A percentile compares a stretch with the other conserved stretches of the same genome.
phyloP scores from a whole-genome alignment of 805 yeast genomes.

The Myxozyma neglecta region DNA sequence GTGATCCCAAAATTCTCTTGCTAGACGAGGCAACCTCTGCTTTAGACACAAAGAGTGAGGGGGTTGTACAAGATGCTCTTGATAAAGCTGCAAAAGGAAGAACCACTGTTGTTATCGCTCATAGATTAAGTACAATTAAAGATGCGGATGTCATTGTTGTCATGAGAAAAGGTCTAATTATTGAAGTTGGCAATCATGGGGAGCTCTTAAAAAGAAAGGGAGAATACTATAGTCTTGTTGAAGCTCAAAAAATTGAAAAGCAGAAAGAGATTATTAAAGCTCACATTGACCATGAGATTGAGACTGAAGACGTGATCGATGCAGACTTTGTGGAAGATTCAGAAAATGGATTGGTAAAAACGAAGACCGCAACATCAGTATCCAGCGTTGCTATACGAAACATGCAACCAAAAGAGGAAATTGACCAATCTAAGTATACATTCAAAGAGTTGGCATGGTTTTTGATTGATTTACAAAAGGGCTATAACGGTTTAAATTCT shows the following conservation, averaged over 20 bases:
- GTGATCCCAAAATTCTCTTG: slow-evolving; percentile 56
- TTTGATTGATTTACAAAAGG: neutral
- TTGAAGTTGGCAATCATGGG: slow-evolving; percentile 42
- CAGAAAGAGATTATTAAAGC: slow-evolving; percentile 8
- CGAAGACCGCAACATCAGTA: slow-evolving; percentile 12
- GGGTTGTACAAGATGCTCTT: slow-evolving; percentile 56
- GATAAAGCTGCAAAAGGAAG: slow-evolving; percentile 35
- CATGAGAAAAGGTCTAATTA: slow-evolving; percentile 47
- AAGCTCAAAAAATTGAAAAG: slow-evolving; percentile 35
- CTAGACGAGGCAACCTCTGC: slow-evolving; percentile 71
- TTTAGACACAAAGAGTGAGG: slow-evolving; percentile 60
- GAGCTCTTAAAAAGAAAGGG: slow-evolving; percentile 35
- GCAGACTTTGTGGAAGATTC: neutral
- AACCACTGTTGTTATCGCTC: slow-evolving; percentile 56
- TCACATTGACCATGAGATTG: neutral
- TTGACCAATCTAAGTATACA: slow-evolving; percentile 4
- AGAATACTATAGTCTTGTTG: slow-evolving; percentile 34
- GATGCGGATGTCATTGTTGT: slow-evolving; percentile 53
- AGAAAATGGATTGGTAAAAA: neutral
- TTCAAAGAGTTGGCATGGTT: neutral
- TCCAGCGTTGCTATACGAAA: slow-evolving; percentile 1
- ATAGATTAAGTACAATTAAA: slow-evolving; percentile 51
- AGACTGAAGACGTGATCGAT: neutral
- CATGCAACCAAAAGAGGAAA: neutral
- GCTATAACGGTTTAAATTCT: neutral